Base-by-base conservation (phyloP, 78 protist species). In the Pigoraptor vietnamica region DNA sequence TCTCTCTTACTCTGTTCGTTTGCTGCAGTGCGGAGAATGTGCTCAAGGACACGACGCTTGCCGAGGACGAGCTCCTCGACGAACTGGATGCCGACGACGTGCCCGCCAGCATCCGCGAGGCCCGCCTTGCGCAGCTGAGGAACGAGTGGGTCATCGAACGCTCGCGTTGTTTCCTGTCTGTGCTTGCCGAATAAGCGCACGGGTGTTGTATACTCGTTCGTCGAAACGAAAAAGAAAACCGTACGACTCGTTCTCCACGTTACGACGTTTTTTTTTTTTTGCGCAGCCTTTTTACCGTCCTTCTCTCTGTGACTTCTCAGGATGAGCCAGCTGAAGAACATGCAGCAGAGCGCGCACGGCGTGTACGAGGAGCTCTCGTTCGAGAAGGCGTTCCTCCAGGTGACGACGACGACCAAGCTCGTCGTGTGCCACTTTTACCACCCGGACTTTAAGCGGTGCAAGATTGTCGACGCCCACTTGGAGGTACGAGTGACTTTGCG, bases 361-460 rank as follows among this genome's bases (percentile, higher is more conserved):
- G 2, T 10, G 55, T 95, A 95, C 91, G n/a, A 36, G 1, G 93
- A 92, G 56, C 37, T 95, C n/a, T 19, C 14, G 6, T 2, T 34
- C 37, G 95, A 95, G 55, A 19, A 81, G n/a, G 91, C 90, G 2
- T 95, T 95, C 56, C 86, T 95, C 39, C 9, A 79, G 83, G 81
- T 92, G 35, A 88, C 83, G 2, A 93, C 95, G n/a, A 19, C 34
- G 36, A 86, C 91, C 24, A 0, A 92, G 89, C 24, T 9, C 39
- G 91, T 36, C 10, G 89, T 91, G 0, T 36, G 23, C 35, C 95
- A 93, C 92, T 95, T 95, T 29, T 93, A 29, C 88, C 95, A 93
- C 94, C 0, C 14, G 10, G 92, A 93, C 35, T 95, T 95, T n/a
- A 23, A 36, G n/a, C 89, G 94, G 9, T 95, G 96, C 92, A 9